Conservation (phyloP, 2,329 filamentous ascomycete genomes). For the Fusarium sp. region DNA sequence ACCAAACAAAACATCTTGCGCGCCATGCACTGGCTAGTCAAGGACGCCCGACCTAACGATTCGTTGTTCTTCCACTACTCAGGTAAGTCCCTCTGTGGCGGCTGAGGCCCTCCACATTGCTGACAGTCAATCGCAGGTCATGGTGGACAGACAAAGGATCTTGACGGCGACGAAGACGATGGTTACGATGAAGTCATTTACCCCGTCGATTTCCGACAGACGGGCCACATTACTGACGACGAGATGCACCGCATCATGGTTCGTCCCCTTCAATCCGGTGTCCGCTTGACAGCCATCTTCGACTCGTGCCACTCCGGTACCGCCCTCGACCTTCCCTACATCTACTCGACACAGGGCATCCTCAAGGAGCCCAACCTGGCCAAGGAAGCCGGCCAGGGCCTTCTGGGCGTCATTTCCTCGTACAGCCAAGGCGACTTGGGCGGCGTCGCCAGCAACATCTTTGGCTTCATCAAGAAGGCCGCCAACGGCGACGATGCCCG, state of each 20-base stretch:
- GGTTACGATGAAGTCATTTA: conserved; percentile 88
- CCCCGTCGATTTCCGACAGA: conserved; percentile 82
- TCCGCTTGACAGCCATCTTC: conserved; percentile 72
- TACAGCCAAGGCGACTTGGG: conserved; percentile 80
- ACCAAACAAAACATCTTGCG: conserved; percentile 95
- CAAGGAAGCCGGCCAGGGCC: conserved; percentile 74
- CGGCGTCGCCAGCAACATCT: conserved; percentile 82
- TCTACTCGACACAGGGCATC: conserved; percentile 76
- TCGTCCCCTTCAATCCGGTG: conserved; percentile 65
- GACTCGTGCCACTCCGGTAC: conserved; percentile 77
- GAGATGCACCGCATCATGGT: conserved; percentile 84
- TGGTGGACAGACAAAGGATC: conserved; percentile 83
- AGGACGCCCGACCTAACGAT: conserved; percentile 91
- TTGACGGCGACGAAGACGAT: conserved; percentile 84
- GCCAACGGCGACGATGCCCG: conserved; percentile 84
- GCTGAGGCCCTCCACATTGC: conserved; percentile 1
- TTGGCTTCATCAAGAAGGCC: conserved; percentile 91
- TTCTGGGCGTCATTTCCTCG: conserved; percentile 69
- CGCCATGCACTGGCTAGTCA: conserved; percentile 98
- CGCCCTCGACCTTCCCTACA: conserved; percentile 74
- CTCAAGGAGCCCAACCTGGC: conserved; percentile 77
- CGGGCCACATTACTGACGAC: conserved; percentile 86
- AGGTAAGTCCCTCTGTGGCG: conserved; percentile 62
- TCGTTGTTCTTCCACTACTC: conserved; percentile 99
- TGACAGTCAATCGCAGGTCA: conserved; percentile 64